phyloP scores from a whole-genome alignment of 2,329 filamentous ascomycete species.

The Aspergillus calidoustus region DNA sequence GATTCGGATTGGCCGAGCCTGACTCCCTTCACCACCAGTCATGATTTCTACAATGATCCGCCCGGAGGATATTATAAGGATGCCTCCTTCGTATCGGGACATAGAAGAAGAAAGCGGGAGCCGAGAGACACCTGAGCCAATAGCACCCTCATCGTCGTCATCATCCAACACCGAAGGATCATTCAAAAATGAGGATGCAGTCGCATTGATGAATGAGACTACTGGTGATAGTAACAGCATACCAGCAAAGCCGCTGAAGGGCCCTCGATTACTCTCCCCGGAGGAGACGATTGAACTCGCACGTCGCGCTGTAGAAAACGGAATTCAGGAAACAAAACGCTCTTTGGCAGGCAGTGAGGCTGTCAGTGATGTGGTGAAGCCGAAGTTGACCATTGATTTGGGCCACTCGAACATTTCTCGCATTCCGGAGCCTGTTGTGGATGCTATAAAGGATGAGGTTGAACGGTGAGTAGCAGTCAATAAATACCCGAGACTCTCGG shows the following conservation, averaged over 20 bases:
- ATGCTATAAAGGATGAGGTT: slow-evolving; percentile 58
- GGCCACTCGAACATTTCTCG: slow-evolving; percentile 54
- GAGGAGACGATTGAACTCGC: slow-evolving; percentile 54
- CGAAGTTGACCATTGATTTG: slow-evolving; percentile 56
- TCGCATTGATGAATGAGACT: slow-evolving; percentile 31
- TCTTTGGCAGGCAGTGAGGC: slow-evolving; percentile 51
- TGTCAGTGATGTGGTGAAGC: slow-evolving; percentile 52
- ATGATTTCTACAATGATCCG: slow-evolving; percentile 44
- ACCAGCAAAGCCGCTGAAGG: slow-evolving; percentile 28
- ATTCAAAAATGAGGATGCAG: slow-evolving; percentile 36
- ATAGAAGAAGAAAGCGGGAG: slow-evolving; percentile 38
- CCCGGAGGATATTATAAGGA: slow-evolving; percentile 43
- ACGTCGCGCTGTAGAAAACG: slow-evolving; percentile 51
- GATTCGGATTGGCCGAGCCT: slow-evolving; percentile 1
- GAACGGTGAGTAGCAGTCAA: slow-evolving; percentile 47
- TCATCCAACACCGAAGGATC: slow-evolving; percentile 34
- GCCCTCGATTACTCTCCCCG: slow-evolving; percentile 39
- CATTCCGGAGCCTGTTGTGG: slow-evolving; percentile 55
- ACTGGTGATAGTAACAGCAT: slow-evolving; percentile 29
- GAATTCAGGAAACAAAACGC: slow-evolving; percentile 52
- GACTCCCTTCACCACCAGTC: slow-evolving; percentile 12
- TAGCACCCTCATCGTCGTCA: slow-evolving; percentile 27
- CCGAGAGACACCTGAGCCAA: slow-evolving; percentile 34
- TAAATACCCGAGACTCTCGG: neutral
- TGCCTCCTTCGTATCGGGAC: slow-evolving; percentile 38